Percentiles rank a stretch among this genome's conserved stretches.
phyloP scores from a whole-genome alignment of 2,329 filamentous ascomycete species.

The Xylaria arbuscula region DNA sequence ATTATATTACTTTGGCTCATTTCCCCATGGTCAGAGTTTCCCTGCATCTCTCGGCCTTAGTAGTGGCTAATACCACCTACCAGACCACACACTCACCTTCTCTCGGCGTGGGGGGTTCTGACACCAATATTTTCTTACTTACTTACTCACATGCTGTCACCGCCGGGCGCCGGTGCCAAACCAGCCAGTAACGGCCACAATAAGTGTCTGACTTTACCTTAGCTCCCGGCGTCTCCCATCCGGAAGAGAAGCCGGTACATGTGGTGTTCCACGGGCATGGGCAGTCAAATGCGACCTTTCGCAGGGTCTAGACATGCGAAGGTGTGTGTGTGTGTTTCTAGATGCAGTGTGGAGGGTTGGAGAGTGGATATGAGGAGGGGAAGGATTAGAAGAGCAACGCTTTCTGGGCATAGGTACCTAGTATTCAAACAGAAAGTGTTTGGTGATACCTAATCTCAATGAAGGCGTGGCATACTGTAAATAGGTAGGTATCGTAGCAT shows the following conservation, averaged over 20 bases:
- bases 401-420: background rate
- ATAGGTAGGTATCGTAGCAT: background rate
- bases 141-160: background rate
- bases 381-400: background rate
- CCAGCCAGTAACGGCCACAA: constrained; percentile 5
- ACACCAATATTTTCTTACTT: background rate
- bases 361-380: background rate
- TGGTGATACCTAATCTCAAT: background rate
- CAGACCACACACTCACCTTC: background rate
- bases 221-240: constrained; percentile 6
- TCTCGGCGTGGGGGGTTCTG: constrained; percentile 2
- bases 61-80: background rate
- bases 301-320: constrained; percentile 5
- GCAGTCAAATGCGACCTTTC: constrained; percentile 4
- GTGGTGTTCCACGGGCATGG: constrained; percentile 2
- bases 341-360: background rate
- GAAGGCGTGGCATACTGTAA: background rate
- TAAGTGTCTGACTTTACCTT: background rate
- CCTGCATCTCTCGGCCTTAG: constrained; percentile 16
- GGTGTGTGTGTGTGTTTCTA: background rate
- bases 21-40: constrained; percentile 10
- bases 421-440: too few relatives aligned
- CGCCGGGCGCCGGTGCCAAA: background rate
- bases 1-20: constrained; percentile 8
- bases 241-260: constrained; percentile 14